Base-by-base conservation (phyloP, 495 filamentous ascomycete species). In the Daldinia bambusicola region DNA sequence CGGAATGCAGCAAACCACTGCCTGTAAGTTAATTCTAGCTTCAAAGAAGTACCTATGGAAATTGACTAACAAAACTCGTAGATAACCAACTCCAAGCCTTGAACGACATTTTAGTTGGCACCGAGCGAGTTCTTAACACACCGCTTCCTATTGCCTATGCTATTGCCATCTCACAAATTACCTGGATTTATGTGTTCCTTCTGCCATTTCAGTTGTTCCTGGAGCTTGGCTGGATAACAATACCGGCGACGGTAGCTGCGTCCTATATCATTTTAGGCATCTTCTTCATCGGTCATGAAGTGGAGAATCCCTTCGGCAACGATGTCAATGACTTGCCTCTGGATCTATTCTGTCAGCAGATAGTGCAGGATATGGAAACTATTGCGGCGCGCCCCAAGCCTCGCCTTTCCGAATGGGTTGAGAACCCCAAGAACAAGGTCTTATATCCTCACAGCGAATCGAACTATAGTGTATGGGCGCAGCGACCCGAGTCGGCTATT, bases 181-280 rank as follows among this genome's bases (percentile, higher is more conserved):
- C 93, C 37, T 94, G 92, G 91, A 85, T 95, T 53, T 97, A 96
- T 78, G 88, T 96, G 50, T 77, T 94, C 31, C 80, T 93, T 3
- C 87, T 97, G 2, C 93, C 93, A 6, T 96, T 96, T 87, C 93
- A 97, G 75, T 86, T 97, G 8, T 88, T 85, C 69, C 66, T 76
- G 1, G 69, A 78, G 2, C 84, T 95, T 0, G 74, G 77, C 3
- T 96, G 90, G 90, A 84, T 93, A 51, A 91, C 93, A n/a, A 95
- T 97, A 66, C 93, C 93, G 1, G 93, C 89, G 16, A 92, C 93
- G 13, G 84, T 96, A 22, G 87, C 86, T 67, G 87, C 87, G 45
- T 91, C 92, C 6, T 96, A 97, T 76, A 95, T 96, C 67, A 95
- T 97, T 75, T 86, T 97, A 66, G 93, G 91, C n/a, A 89, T 97